phyloP scores from a whole-genome alignment of 176 grass and related monocot genomes.

The Lolium rigidum region DNA sequence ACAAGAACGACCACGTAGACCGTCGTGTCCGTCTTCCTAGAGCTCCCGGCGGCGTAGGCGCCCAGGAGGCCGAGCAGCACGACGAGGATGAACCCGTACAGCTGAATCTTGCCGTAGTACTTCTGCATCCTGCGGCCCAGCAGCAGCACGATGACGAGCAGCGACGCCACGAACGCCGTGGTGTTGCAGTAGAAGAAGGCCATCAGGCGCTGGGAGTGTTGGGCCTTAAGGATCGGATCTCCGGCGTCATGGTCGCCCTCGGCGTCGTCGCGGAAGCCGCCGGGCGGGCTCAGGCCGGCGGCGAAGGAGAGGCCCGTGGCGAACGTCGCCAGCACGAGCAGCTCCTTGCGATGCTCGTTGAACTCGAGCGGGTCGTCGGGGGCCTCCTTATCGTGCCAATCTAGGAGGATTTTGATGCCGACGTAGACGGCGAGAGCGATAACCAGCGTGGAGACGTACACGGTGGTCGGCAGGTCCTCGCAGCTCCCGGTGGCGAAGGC shows the following conservation, averaged over 20 bases:
- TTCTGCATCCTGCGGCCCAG: conserved; percentile 10
- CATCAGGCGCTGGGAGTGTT: not conserved
- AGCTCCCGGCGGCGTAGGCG: conserved; percentile 37
- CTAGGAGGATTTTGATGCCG: conserved; percentile 29
- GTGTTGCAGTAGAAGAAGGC: conserved; percentile 45
- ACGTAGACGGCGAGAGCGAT: conserved; percentile 31
- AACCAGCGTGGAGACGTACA: not conserved
- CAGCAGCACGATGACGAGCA: conserved; percentile 39
- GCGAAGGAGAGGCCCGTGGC: conserved; percentile 38
- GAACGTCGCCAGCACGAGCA: conserved; percentile 43
- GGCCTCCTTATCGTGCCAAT: not conserved
- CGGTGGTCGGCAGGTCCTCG: not conserved
- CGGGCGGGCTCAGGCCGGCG: conserved; percentile 43
- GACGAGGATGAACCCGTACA: not conserved
- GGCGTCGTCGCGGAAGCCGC: conserved; percentile 12
- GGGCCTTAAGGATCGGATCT: not conserved
- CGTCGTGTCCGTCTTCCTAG: not conserved
- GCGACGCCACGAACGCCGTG: conserved; percentile 45
- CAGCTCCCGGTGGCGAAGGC: conserved; percentile 5
- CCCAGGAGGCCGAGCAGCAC: conserved; percentile 15
- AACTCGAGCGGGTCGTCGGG: not conserved
- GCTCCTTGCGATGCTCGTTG: conserved; percentile 15
- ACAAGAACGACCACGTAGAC: not conserved
- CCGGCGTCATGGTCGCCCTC: not conserved
- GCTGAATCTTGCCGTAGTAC: not conserved